Base-by-base conservation (phyloP, 1,284 basidiomycete species). In the Mixia osmundae region DNA sequence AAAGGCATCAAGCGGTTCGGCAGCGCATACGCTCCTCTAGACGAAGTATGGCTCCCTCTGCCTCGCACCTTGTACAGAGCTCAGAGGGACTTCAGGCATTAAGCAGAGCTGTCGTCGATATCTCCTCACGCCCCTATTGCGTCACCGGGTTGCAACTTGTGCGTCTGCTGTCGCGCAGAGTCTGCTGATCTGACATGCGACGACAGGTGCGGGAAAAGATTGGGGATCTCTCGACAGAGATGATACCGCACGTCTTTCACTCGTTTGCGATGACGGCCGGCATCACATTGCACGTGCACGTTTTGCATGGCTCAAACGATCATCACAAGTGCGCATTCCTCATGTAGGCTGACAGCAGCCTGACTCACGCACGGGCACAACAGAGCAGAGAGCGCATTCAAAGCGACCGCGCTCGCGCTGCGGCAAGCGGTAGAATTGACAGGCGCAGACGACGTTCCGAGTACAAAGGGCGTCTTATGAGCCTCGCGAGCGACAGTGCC, bases 331-430 rank as follows among this genome's bases (percentile, higher is more conserved):
- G 52, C 44, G 71, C 58, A 9, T 36, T 20, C 4, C 16, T 26
- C 16, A 18, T 24, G n/a, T n/a, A n/a, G n/a, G n/a, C n/a, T 33
- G 11, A 10, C 21, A 10, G 15, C 21, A 9, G 12, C 31, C 11
- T 14, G 5, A 4, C 15, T 33, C 20, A 16, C 15, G 25, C 1
- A 6, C 1, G 5, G 12, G 12, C 11, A 12, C n/a, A 37, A 7
- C 49, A 85, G 89, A 42, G 71, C 85, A 23, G 91, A 99, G 58
- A 82, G 85, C 4, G 82, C 87, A 5, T 97, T 99, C 69, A 99
- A 97, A 60, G 89, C 89, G 0, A 60, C 95, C 19, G 91, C 89
- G 1, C 63, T 99, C 14, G 91, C 91, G 3, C 85, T 99, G 50
- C 72, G 77, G 46, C 73, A 94, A 58, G 91, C 91, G 12, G 77